A percentile compares a stretch with the other conserved stretches of the same genome.
phyloP scores from a whole-genome alignment of 2,329 filamentous ascomycete species.

The Cercospora sp. region DNA sequence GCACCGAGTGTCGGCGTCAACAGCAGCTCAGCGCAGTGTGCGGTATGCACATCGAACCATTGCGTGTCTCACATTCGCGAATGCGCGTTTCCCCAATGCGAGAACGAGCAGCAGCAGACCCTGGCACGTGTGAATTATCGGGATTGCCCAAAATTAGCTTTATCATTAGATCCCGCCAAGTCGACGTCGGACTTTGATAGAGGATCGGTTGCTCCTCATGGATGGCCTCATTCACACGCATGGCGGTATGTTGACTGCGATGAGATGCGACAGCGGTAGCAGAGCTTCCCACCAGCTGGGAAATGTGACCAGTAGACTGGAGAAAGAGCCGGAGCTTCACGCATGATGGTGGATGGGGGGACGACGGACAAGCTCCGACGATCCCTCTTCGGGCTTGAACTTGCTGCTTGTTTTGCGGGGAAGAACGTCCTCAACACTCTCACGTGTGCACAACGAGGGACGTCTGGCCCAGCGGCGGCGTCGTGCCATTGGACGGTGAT shows the following conservation, averaged over 20 bases:
- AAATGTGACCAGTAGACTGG: not conserved
- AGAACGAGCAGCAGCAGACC: conserved; percentile 6
- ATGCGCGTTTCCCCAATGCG: conserved; percentile 1
- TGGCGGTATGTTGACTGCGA: not conserved
- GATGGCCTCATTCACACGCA: not conserved
- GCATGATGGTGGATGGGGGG: not conserved
- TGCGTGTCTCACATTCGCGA: conserved; percentile 1
- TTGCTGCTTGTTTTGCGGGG: conserved; percentile 5
- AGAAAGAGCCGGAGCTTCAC: not conserved
- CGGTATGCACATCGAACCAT: not conserved
- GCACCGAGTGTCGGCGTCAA: not conserved
- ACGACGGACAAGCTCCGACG: not conserved
- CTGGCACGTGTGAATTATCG: not conserved
- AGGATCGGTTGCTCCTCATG: not conserved
- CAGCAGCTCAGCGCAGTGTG: not conserved
- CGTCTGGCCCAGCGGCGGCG: not conserved
- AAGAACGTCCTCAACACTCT: not conserved
- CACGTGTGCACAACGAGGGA: not conserved
- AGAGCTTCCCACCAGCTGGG: not conserved
- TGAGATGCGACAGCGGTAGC: not conserved
- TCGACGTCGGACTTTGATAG: not conserved
- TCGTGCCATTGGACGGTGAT: not conserved
- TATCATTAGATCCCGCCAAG: not conserved
- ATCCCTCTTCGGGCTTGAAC: not conserved
- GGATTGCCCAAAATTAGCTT: conserved; percentile 4